These are phyloP conservation scores for Colletotrichum zoysiae DNA, from an alignment of 2,329 filamentous ascomycete species.

Conservation along the genomic window DNA sequence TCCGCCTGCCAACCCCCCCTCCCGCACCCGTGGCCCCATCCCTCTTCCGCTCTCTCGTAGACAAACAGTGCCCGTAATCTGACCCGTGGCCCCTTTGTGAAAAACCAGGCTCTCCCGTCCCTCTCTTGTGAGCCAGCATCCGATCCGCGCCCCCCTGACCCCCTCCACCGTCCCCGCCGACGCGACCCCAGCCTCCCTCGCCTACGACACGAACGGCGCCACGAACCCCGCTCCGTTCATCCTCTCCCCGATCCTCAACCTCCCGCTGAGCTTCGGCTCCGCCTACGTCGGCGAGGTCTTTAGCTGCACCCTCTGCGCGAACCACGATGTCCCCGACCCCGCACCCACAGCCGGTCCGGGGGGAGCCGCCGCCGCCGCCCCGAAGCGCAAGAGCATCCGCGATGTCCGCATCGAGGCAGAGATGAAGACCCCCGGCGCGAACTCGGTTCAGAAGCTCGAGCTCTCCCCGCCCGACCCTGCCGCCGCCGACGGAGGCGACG, in stretches of 20 bases:
- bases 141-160: constrained; percentile 64
- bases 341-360: constrained; percentile 26
- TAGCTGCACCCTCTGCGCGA: constrained; percentile 94
- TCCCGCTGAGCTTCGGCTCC: constrained; percentile 91
- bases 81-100: constrained; percentile 32
- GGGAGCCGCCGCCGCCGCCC: background rate
- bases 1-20: background rate
- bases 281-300: constrained; percentile 97
- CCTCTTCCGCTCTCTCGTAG: background rate
- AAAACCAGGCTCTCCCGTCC: constrained; percentile 82
- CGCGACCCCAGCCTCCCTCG: constrained; percentile 75
- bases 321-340: constrained; percentile 75
- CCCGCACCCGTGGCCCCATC: background rate
- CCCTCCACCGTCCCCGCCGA: constrained; percentile 60
- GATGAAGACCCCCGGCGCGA: constrained; percentile 87
- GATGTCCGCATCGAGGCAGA: constrained; percentile 89
- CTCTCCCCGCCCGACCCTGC: constrained; percentile 60
- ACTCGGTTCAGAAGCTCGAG: constrained; percentile 71
- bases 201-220: constrained; percentile 66
- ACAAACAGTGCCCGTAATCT: background rate
- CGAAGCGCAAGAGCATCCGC: constrained; percentile 67
- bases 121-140: constrained; percentile 78
- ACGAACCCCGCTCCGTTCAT: constrained; percentile 68
- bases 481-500: background rate
- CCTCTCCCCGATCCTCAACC: constrained; percentile 77